Evolutionary conservation across 345 rosid genomes (phyloP).

Genomic region (Nasturtium officinale): DNA sequence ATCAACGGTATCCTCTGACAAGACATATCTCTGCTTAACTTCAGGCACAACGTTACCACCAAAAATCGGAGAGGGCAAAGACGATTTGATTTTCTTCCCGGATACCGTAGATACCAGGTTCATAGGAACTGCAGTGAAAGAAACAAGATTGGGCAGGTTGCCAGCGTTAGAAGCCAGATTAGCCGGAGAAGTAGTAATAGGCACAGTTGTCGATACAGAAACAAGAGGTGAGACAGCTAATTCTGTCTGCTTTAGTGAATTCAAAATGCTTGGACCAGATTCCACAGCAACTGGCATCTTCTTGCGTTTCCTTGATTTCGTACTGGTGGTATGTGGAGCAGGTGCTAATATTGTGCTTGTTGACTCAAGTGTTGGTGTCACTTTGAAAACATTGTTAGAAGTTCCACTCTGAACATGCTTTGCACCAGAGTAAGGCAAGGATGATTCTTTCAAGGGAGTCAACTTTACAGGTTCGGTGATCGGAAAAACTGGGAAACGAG

Average conservation of each 20-base stretch:
- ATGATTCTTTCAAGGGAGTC: slow-evolving; percentile 65
- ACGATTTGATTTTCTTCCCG: slow-evolving; percentile 48
- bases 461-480: slow-evolving; percentile 59
- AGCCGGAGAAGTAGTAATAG: slow-evolving; percentile 32
- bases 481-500: slow-evolving; percentile 60
- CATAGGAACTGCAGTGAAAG: slow-evolving; percentile 46
- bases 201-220: slow-evolving; percentile 41
- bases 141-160: slow-evolving; percentile 23
- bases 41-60: slow-evolving; percentile 50
- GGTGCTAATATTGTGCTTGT: slow-evolving; percentile 52
- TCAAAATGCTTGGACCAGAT: slow-evolving; percentile 49
- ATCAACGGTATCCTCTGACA: slow-evolving; percentile 65
- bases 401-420: slow-evolving; percentile 53
- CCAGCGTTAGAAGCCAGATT: slow-evolving; percentile 26
- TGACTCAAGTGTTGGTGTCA: slow-evolving; percentile 49
- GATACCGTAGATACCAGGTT: slow-evolving; percentile 47
- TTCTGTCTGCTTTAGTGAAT: slow-evolving; percentile 53
- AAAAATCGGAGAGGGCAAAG: slow-evolving; percentile 46
- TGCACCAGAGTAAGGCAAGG: slow-evolving; percentile 51
- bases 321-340: slow-evolving; percentile 54
- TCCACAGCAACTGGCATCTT: slow-evolving; percentile 59
- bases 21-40: slow-evolving; percentile 47
- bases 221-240: slow-evolving; percentile 48
- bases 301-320: slow-evolving; percentile 80
- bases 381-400: slow-evolving; percentile 49